Base-by-base conservation (phyloP, 2,329 filamentous ascomycete genomes). In the Aspergillus costaricaensis region DNA sequence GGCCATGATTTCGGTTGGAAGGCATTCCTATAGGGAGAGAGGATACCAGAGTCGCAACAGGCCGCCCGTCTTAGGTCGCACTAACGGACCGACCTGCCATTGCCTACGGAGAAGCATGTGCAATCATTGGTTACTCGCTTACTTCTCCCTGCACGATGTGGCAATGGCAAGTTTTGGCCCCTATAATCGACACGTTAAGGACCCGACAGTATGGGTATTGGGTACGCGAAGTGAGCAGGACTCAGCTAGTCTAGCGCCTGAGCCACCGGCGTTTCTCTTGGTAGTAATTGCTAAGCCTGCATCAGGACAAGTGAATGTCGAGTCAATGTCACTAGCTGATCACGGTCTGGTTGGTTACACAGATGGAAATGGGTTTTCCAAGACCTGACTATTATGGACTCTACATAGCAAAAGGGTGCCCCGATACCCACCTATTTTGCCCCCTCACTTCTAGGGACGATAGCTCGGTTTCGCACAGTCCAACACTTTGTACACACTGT, bases 381-480 rank as follows among this genome's bases (percentile, higher is more conserved):
- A 39, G 30, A 55, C 27, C n/a, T 23, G 52, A 17, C n/a, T 44
- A 43, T 43, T 12, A 44, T 44, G 15, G 25, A 27, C n/a, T 27
- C 23, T 17, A 49, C 10, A 44, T 23, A 21, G 19, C 5, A 15
- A 44, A 10, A 44, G 41, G 19, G 8, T n/a, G n/a, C 39, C 39
- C 39, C 17, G n/a, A 43, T 12, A 43, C 15, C 39, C n/a, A n/a
- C 39, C 23, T 30, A 7, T 14, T 49, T 30, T 41, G 21, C 25
- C 52, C 52, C 52, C 41, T 15, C 41, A 55, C 53, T 55, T 27
- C 44, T 30, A 21, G 39, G 21, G n/a, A 23, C 32, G 52, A 44
- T 9, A 47, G 27, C 38, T 47, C 53, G 12, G 43, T 17, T 21
- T 41, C 41, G 53, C 39, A 55, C 53, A 55, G 53, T 55, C 53